phyloP scores from a whole-genome alignment of 2,329 filamentous ascomycete genomes.

The Alternaria conjuncta region DNA sequence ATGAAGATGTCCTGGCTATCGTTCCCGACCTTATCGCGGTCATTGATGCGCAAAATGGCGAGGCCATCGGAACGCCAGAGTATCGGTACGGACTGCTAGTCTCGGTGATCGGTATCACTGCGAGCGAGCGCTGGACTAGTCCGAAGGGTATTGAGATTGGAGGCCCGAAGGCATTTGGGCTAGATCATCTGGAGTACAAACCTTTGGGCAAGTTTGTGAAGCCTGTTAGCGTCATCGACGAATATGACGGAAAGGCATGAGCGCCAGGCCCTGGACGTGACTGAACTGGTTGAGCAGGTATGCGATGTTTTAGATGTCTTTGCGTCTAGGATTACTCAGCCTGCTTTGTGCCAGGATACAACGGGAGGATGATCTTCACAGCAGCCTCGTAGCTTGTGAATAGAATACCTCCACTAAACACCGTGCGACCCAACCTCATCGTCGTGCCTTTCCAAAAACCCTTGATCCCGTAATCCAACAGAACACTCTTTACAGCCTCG shows the following conservation, averaged over 20 bases:
- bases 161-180: constrained; percentile 58
- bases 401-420: constrained; percentile 71
- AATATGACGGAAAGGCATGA: constrained; percentile 47
- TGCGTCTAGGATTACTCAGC: constrained; percentile 27
- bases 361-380: constrained; percentile 55
- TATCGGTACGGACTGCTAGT: constrained; percentile 62
- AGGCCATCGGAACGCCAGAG: constrained; percentile 61
- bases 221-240: constrained; percentile 61
- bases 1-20: constrained; percentile 53
- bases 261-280: background rate
- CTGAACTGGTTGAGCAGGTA: background rate
- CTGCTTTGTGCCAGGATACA: constrained; percentile 34
- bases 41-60: constrained; percentile 57
- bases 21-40: constrained; percentile 60
- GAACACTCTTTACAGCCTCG: constrained; percentile 63
- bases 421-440: constrained; percentile 69
- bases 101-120: constrained; percentile 61
- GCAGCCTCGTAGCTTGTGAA: constrained; percentile 69
- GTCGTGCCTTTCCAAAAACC: constrained; percentile 73
- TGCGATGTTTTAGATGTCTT: background rate
- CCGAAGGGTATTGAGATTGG: constrained; percentile 57
- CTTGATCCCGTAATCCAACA: constrained; percentile 63
- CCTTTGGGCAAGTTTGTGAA: constrained; percentile 60
- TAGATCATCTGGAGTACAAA: constrained; percentile 57
- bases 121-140: constrained; percentile 62